Evolutionary conservation across 257 asterid species (phyloP).

Genomic region (Plectranthus barbatus): DNA sequence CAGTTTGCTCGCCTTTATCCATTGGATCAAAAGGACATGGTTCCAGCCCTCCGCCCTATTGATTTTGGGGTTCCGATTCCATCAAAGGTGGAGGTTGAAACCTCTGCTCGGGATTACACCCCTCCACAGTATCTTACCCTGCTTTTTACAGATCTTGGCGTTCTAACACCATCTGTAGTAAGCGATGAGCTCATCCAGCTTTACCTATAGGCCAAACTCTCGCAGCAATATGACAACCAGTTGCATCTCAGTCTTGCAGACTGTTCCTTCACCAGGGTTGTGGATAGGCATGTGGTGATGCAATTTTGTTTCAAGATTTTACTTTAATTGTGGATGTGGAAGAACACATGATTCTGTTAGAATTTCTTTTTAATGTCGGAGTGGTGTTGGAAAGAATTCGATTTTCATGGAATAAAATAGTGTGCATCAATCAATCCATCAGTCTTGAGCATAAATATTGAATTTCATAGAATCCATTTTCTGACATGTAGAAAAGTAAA

Average conservation of each 20-base stretch:
- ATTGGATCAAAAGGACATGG: conserved; percentile 85
- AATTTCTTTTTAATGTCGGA: neutral
- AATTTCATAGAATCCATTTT: too few relatives aligned
- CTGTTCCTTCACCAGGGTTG: neutral
- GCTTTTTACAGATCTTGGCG: conserved; percentile 81
- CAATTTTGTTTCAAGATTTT: conserved; percentile 5
- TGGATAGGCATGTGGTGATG: neutral
- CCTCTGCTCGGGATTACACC: conserved; percentile 88
- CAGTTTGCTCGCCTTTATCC: conserved; percentile 96
- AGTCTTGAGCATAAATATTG: too few relatives aligned
- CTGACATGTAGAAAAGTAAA: too few relatives aligned
- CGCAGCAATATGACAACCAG: too few relatives aligned
- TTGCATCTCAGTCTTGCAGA: too few relatives aligned
- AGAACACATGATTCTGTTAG: neutral
- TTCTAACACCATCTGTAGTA: conserved; percentile 90
- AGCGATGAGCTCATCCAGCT: conserved; percentile 84
- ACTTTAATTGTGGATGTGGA: neutral
- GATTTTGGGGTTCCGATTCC: conserved; percentile 96
- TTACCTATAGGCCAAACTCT: conserved; percentile 33
- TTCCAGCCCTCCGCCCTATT: conserved; percentile 73
- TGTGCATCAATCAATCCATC: too few relatives aligned
- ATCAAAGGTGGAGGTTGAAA: conserved; percentile 83
- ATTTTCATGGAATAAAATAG: neutral
- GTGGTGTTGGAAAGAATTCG: neutral
- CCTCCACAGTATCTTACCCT: conserved; percentile 82